Conservation (phyloP, 106 monocot species). For the Dendrobium nobile region DNA sequence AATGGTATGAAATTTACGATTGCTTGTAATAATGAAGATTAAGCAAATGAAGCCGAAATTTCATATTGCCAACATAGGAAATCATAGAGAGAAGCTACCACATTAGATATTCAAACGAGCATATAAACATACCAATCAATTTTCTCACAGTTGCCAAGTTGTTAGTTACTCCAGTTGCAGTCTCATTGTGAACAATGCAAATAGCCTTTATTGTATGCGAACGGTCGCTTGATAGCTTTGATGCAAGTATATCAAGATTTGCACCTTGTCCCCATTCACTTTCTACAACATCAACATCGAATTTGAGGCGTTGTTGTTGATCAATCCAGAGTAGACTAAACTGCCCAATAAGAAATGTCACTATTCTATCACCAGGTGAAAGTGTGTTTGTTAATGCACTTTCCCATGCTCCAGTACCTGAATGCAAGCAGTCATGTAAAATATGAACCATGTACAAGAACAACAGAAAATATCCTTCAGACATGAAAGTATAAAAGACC, state of each 20-base stretch:
- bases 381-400: slow-evolving; percentile 92
- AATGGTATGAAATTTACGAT: not conserved
- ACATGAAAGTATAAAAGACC: not conserved
- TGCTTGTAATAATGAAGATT: not conserved
- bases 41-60: not conserved
- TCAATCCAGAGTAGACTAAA: slow-evolving; percentile 95
- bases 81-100: not conserved
- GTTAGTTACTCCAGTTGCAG: slow-evolving; percentile 93
- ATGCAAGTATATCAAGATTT: slow-evolving; percentile 57
- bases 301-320: slow-evolving; percentile 85
- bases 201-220: slow-evolving; percentile 74
- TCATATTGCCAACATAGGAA: not conserved
- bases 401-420: slow-evolving; percentile 96
- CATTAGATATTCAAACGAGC: not conserved
- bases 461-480: not conserved
- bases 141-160: slow-evolving; percentile 64
- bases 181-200: slow-evolving; percentile 93
- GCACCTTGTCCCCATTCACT: slow-evolving; percentile 92
- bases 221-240: slow-evolving; percentile 53
- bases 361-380: slow-evolving; percentile 75
- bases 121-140: slow-evolving; percentile 53
- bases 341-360: slow-evolving; percentile 82
- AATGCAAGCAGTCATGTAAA: slow-evolving; percentile 5
- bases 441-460: not conserved
- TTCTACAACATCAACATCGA: slow-evolving; percentile 88